These are phyloP conservation scores for Backusella circina DNA, from an alignment of 192 early-diverging fungal species.

Conservation along the genomic window DNA sequence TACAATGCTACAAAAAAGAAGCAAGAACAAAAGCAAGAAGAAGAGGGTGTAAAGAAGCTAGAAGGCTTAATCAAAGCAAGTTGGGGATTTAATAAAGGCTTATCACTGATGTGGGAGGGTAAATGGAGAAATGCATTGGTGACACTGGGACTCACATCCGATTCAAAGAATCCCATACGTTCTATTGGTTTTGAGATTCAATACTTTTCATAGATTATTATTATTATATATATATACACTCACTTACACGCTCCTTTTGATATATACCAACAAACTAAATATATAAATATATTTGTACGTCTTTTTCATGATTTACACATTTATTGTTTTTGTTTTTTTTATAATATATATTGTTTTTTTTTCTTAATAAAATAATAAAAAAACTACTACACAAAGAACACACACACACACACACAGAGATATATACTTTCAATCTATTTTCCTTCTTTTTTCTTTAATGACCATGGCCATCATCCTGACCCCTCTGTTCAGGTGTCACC, in stretches of 20 bases:
- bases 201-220: conserved; percentile 46
- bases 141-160: conserved; percentile 65
- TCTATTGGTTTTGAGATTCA: conserved; percentile 56
- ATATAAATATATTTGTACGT: not conserved
- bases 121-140: conserved; percentile 58
- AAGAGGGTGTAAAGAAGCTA: conserved; percentile 22
- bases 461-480: conserved; percentile 43
- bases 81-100: conserved; percentile 36
- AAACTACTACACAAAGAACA: not conserved
- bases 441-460: conserved; percentile 40
- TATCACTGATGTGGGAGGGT: conserved; percentile 72
- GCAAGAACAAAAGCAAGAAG: conserved; percentile 11
- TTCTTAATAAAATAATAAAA: not conserved
- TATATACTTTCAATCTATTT: not conserved
- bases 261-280: not conserved
- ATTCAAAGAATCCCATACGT: conserved; percentile 49
- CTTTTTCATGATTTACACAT: not conserved
- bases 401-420: not conserved
- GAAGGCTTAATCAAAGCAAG: conserved; percentile 34
- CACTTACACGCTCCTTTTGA: not conserved
- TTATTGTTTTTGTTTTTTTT: not conserved
- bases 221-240: not conserved
- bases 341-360: not conserved
- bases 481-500: conserved; percentile 46
- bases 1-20: conserved; percentile 48